Evolutionary conservation across 2,329 filamentous ascomycete genomes (phyloP), one percentile per base, ranked within the genome.

Genomic region (Talaromyces atroroseus): DNA sequence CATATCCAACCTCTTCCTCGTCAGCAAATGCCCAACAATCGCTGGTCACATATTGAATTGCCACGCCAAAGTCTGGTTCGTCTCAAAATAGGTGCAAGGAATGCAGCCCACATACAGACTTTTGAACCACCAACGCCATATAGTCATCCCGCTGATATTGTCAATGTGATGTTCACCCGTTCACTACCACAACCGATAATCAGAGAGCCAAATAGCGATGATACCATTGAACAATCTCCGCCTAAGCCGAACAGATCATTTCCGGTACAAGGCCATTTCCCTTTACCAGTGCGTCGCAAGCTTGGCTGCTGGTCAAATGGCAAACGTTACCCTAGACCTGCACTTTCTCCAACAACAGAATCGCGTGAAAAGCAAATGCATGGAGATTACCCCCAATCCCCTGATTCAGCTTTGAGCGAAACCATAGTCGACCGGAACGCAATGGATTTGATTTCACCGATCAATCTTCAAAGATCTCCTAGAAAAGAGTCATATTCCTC

Each of bases 51-150:
- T 7, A n/a, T 36, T 4, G 8, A 46, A 18, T 32, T 54, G 10
- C 34, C 45, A 44, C 29, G 48, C n/a, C 53, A 46, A 26, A 58
- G 60, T 14, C 11, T 67, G 2, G 52, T 68, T 24, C 59, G 57
- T 21, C 56, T 67, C 42, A 64, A 49, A 24, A 59, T 67, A 23
- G 64, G 62, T 7, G 47, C 58, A 3, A 58, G 62, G 42, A 59
- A 61, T 32, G 65, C 63, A 21, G 64, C 65, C 45, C 60, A 62
- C 36, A 60, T 67, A 54, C 57, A 58, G 6, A 54, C 49, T 45
- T 21, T 34, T 14, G 44, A 49, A 11, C 32, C 14, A 3, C 21
- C 49, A 23, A 46, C 20, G n/a, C 40, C 45, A 44, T 20, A 24
- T n/a, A 32, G 45, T 32, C 45, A 34, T 36, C 45, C 38, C 14